phyloP scores from a whole-genome alignment of 2,329 filamentous ascomycete species.

The Neopestalotiopsis clavispora region DNA sequence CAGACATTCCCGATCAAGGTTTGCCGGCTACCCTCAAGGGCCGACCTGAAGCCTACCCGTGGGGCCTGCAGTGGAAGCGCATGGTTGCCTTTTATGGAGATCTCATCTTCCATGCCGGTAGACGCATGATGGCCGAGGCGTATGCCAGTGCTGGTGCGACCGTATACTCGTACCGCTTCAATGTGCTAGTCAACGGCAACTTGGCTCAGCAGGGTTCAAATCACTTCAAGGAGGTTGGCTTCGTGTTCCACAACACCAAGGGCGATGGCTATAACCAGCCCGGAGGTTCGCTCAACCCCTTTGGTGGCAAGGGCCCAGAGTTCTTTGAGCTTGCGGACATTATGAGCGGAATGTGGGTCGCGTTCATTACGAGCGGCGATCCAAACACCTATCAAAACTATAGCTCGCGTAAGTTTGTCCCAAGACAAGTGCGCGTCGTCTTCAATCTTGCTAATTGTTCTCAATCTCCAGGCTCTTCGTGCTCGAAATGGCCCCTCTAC shows the following conservation, averaged over 20 bases:
- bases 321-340: constrained; percentile 47
- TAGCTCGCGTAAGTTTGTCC: background rate
- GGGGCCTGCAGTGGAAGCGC: constrained; percentile 36
- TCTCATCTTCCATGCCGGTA: constrained; percentile 57
- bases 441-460: background rate
- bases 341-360: constrained; percentile 58
- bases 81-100: constrained; percentile 52
- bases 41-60: constrained; percentile 52
- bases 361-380: constrained; percentile 51
- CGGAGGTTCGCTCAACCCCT: constrained; percentile 34
- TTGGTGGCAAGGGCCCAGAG: constrained; percentile 44
- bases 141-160: constrained; percentile 49
- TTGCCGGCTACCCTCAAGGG: constrained; percentile 33
- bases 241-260: constrained; percentile 57
- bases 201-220: constrained; percentile 29
- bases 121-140: constrained; percentile 44
- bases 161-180: constrained; percentile 55
- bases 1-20: constrained; percentile 46
- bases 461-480: background rate
- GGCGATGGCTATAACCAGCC: constrained; percentile 51
- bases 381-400: constrained; percentile 40
- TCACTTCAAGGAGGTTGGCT: constrained; percentile 55
- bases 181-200: constrained; percentile 41
- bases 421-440: background rate
- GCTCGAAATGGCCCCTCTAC: constrained; percentile 49